Conservation (phyloP, 805 yeast genomes). For the Candida maris region DNA sequence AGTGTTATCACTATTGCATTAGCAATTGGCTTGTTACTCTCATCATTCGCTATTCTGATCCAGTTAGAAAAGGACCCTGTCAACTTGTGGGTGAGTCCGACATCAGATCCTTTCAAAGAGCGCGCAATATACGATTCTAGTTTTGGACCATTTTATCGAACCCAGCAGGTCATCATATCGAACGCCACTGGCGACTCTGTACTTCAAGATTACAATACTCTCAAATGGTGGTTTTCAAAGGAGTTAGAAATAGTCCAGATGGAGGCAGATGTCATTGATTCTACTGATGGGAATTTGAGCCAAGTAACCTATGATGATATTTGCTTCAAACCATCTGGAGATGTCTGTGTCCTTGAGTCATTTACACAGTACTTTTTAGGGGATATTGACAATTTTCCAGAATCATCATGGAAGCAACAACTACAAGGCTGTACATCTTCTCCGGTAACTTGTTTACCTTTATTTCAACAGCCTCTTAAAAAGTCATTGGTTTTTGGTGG, state of each 20-base stretch:
- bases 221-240: slow-evolving; percentile 87
- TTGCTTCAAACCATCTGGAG: slow-evolving; percentile 82
- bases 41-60: slow-evolving; percentile 49
- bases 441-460: slow-evolving; percentile 87
- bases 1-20: slow-evolving; percentile 43
- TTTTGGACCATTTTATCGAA: slow-evolving; percentile 90
- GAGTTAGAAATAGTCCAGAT: slow-evolving; percentile 51
- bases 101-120: slow-evolving; percentile 65
- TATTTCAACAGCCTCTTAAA: slow-evolving; percentile 86
- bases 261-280: slow-evolving; percentile 18
- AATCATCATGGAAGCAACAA: slow-evolving; percentile 51
- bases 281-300: slow-evolving; percentile 7
- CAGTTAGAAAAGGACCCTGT: slow-evolving; percentile 76
- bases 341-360: slow-evolving; percentile 79
- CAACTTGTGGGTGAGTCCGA: slow-evolving; percentile 84
- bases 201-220: slow-evolving; percentile 53
- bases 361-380: slow-evolving; percentile 86
- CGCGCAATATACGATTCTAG: slow-evolving; percentile 67
- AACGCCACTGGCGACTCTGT: slow-evolving; percentile 68
- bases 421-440: slow-evolving; percentile 62
- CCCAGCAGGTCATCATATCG: slow-evolving; percentile 76
- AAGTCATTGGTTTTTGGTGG: slow-evolving; percentile 70
- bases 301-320: slow-evolving; percentile 50
- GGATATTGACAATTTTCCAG: slow-evolving; percentile 44
- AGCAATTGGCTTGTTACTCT: slow-evolving; percentile 40